Evolutionary conservation across 192 early-diverging fungal genomes (phyloP).

Genomic region (Tieghemiomyces parasiticus): DNA sequence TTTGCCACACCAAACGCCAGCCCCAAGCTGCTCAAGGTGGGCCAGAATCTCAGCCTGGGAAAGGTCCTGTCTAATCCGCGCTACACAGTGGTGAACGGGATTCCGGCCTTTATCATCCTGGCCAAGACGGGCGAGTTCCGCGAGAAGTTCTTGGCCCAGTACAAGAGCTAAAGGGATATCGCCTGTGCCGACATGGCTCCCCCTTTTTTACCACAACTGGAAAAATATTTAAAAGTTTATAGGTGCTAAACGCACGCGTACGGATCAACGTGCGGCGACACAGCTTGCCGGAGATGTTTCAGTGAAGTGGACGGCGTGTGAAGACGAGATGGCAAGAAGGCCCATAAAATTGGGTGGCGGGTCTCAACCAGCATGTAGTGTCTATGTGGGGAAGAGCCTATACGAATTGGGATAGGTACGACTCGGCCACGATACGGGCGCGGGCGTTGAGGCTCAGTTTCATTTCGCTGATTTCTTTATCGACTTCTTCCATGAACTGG

Average conservation of each 20-base stretch:
- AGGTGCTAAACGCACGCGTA: no score
- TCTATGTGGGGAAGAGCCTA: no score
- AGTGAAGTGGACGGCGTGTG: no score
- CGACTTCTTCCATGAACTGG: conserved; percentile 99
- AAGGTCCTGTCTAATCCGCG: conserved; percentile 44
- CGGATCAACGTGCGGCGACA: no score
- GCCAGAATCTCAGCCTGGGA: conserved; percentile 40
- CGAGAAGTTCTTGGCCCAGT: conserved; percentile 43
- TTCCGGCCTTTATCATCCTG: conserved; percentile 77
- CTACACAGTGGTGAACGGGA: conserved; percentile 66
- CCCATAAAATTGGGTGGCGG: no score
- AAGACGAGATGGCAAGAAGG: no score
- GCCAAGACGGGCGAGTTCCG: conserved; percentile 43
- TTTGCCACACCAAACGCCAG: conserved; percentile 16
- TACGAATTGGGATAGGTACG: conserved; percentile 36
- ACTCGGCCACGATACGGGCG: conserved; percentile 79
- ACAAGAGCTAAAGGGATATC: conserved; percentile 15
- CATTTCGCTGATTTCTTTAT: conserved; percentile 98
- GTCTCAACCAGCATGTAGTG: no score
- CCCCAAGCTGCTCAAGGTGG: conserved; percentile 47
- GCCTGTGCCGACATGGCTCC: background rate
- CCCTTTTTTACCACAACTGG: background rate
- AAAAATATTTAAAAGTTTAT: no score
- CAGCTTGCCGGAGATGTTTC: no score
- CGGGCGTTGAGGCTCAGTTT: conserved; percentile 87